Base-by-base conservation (phyloP, 1,284 basidiomycete genomes). In the Porogramme epimiltina region DNA sequence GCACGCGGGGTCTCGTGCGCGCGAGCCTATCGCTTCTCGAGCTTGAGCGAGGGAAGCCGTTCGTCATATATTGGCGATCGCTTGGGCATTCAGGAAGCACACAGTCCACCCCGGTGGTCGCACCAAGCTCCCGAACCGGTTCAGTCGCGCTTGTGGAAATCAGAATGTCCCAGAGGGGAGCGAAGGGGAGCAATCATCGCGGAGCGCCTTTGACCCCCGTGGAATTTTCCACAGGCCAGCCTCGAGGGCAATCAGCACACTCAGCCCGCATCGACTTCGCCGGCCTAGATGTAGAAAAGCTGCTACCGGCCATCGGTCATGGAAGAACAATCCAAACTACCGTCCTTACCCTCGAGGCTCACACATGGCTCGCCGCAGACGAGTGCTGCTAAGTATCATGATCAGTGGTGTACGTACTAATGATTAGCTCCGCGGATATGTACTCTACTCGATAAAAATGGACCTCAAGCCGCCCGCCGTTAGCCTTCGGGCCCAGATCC, bases 351-450 rank as follows among this genome's bases (percentile, higher is more conserved):
- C 42, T 55, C 49, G 46, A 54, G 53, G 51, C 43, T 47, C 41
- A 40, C 57, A 54, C 52, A 56, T 59, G 52, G 37, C 46, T 48
- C 28, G 33, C 36, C 46, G 15, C 23, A 22, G 28, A 16, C 43
- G 42, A 37, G 28, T 39, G 28, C n/a, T 33, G 45, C 28, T 31
- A 18, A 16, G n/a, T 52, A 41, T 47, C 54, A 44, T 56, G 51
- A 54, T 54, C 47, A 49, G 54, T 45, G 28, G 48, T 52, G 47
- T 56, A 59, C 55, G 58, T 59, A 54, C 58, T 59, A 42, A 51
- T 28, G 28, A 54, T 56, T 59, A 59, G 58, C 51, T 56, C 40
- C 47, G 43, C 23, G 33, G 53, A 56, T 40, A 50, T 54, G 47
- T 59, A 56, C 45, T 33, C 50, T 59, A 59, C 48, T 54, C 45